Evolutionary conservation across 2,329 filamentous ascomycete species (phyloP).

Genomic region (Diaporthe velutina): DNA sequence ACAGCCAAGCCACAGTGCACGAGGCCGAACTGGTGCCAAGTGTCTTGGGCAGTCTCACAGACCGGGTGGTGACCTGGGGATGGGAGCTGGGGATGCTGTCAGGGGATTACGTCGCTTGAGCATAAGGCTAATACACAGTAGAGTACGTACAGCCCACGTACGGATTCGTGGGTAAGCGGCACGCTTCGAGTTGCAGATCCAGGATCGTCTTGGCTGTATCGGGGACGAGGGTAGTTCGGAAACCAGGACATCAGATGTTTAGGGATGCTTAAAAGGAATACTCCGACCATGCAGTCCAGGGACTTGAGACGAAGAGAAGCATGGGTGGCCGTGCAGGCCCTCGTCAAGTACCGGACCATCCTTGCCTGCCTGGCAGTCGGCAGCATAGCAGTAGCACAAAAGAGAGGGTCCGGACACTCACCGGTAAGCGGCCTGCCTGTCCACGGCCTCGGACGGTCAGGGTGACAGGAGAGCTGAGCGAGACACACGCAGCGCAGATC

Average conservation of each 20-base stretch:
- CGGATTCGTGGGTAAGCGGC: slow-evolving; percentile 5
- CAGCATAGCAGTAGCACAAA: no score
- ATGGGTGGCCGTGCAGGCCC: slow-evolving; percentile 7
- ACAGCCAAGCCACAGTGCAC: slow-evolving; percentile 38
- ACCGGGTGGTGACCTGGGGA: slow-evolving; percentile 23
- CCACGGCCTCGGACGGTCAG: slow-evolving; percentile 9
- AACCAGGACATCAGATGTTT: slow-evolving; percentile 19
- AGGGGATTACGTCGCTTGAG: slow-evolving; percentile 27
- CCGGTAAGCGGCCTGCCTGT: neutral
- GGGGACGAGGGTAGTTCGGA: slow-evolving; percentile 27
- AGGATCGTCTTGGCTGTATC: slow-evolving; percentile 18
- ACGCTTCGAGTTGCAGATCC: slow-evolving; percentile 23
- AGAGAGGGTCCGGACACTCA: slow-evolving; percentile 21
- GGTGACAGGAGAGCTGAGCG: slow-evolving; percentile 1
- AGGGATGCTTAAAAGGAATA: slow-evolving; percentile 23
- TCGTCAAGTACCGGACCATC: slow-evolving; percentile 8
- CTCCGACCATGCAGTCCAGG: slow-evolving; percentile 24
- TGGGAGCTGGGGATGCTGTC: neutral
- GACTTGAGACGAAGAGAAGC: slow-evolving; percentile 24
- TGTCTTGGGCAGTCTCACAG: slow-evolving; percentile 35
- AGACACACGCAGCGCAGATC: slow-evolving; percentile 5
- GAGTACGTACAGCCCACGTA: neutral
- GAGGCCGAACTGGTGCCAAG: slow-evolving; percentile 32
- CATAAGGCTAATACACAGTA: slow-evolving; percentile 6
- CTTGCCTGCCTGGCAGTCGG: neutral